Evolutionary conservation across 2,329 filamentous ascomycete genomes (phyloP).

Genomic region (Leptographium wingfieldii): DNA sequence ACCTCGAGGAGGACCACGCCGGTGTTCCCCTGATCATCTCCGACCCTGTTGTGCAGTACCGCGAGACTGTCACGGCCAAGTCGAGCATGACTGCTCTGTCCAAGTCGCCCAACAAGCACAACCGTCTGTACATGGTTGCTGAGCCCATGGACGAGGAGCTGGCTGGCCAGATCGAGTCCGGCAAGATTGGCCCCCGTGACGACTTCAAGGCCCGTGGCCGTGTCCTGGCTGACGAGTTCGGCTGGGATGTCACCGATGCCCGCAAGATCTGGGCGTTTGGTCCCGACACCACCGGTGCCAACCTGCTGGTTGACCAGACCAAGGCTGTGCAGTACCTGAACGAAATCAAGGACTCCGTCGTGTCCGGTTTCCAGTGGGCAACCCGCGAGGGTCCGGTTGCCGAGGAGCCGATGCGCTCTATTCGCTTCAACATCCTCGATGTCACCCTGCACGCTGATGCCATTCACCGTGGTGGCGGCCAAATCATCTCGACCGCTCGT

Average conservation of each 20-base stretch:
- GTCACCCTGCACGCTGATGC: constrained; percentile 99
- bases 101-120: constrained; percentile 99
- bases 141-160: constrained; percentile 89
- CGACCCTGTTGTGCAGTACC: constrained; percentile 96
- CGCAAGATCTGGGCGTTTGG: constrained; percentile 99
- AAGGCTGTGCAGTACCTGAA: constrained; percentile 99
- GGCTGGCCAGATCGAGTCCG: constrained; percentile 73
- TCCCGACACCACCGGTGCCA: constrained; percentile 93
- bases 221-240: constrained; percentile 89
- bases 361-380: constrained; percentile 99
- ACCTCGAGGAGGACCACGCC: constrained; percentile 98
- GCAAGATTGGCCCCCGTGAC: constrained; percentile 89
- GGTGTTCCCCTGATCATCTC: constrained; percentile 96
- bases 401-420: constrained; percentile 93
- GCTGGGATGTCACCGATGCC: constrained; percentile 99
- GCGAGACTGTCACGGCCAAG: constrained; percentile 77
- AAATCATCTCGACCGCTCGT: constrained; percentile 95
- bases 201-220: constrained; percentile 98
- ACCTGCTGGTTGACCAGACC: constrained; percentile 98
- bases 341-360: constrained; percentile 99
- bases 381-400: constrained; percentile 93
- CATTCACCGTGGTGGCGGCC: constrained; percentile 98
- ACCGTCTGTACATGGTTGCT: constrained; percentile 95
- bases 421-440: constrained; percentile 99
- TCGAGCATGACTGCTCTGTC: constrained; percentile 95